Conservation (phyloP, 306 rosid species). For the Quercus bicolor region DNA sequence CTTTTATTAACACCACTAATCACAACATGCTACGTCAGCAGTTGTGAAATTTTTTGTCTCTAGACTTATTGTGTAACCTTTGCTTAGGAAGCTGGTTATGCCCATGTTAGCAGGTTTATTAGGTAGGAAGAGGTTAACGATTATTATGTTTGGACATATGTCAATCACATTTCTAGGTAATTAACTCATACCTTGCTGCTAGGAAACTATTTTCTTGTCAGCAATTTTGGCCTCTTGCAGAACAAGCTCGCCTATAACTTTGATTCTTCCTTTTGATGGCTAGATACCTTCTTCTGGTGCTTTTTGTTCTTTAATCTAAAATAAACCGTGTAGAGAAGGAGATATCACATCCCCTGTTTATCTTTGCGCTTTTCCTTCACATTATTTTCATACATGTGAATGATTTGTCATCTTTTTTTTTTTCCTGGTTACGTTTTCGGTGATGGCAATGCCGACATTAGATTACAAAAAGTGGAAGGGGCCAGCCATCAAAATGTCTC, state of each 20-base stretch:
- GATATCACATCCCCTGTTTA: neutral
- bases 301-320: neutral
- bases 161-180: neutral
- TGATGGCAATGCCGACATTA: constrained; percentile 46
- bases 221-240: neutral
- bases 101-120: neutral
- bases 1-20: no score
- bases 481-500: constrained; percentile 68
- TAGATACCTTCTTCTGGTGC: neutral
- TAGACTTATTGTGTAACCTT: neutral
- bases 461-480: constrained; percentile 56
- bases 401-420: neutral
- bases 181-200: neutral
- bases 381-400: neutral
- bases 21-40: no score
- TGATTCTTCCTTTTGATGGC: neutral
- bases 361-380: neutral
- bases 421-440: constrained; percentile 20
- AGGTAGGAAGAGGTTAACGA: neutral
- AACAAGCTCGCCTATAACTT: neutral
- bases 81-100: neutral
- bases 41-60: no score
- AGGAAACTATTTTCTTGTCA: neutral
- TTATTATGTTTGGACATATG: neutral
- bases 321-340: neutral